Conservation (phyloP, 345 rosid species). For the Garcia nutans region DNA sequence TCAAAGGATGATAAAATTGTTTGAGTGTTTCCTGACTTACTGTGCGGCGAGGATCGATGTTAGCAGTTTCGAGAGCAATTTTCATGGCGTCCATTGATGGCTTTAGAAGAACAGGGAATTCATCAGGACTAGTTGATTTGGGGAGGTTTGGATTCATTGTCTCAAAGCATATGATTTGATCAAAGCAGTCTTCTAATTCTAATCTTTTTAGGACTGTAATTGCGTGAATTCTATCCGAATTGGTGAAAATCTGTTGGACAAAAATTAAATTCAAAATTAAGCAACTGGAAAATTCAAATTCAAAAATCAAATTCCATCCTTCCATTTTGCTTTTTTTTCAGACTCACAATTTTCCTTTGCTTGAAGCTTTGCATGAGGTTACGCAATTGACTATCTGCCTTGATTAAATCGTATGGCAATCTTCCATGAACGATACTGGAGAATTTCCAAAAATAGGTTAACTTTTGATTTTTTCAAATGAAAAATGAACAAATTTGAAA, state of each 20-base stretch:
- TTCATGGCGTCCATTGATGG: conserved; percentile 80
- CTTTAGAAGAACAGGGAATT: conserved; percentile 70
- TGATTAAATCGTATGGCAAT: conserved; percentile 77
- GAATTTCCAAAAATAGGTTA: no score
- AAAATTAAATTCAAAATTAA: not conserved
- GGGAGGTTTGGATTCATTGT: conserved; percentile 82
- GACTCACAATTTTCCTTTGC: conserved; percentile 72
- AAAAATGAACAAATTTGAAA: not conserved
- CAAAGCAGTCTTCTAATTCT: conserved; percentile 76
- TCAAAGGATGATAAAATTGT: not conserved
- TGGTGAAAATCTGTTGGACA: conserved; percentile 65
- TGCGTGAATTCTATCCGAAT: conserved; percentile 86
- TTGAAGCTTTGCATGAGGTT: conserved; percentile 58
- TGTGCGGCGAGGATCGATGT: conserved; percentile 64
- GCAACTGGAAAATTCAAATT: not conserved
- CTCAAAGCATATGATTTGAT: conserved; percentile 80
- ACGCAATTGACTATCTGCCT: conserved; percentile 59
- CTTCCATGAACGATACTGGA: conserved; percentile 92
- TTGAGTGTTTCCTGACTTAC: conserved; percentile 25
- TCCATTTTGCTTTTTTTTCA: not conserved
- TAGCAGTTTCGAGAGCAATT: conserved; percentile 57
- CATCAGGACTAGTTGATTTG: conserved; percentile 59
- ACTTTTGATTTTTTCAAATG: not conserved
- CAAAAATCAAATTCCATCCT: no score
- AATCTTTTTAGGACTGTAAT: conserved; percentile 47